Evolutionary conservation across 2,329 filamentous ascomycete genomes (phyloP).

Genomic region (Lasiodiplodia sp.): DNA sequence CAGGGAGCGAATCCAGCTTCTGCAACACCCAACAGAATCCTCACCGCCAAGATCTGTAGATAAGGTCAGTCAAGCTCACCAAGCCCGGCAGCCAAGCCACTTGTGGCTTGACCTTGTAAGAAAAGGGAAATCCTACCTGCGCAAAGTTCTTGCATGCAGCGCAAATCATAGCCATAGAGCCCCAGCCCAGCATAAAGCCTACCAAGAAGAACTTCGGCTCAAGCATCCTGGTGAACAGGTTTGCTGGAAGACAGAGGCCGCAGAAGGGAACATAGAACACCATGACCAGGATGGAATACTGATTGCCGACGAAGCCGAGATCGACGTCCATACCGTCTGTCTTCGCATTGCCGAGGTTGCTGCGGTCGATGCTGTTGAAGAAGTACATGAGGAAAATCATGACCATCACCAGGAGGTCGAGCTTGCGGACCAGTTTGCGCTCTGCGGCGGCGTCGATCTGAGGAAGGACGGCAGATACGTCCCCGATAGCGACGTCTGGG

Average conservation of each 20-base stretch:
- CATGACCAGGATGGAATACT: slow-evolving; percentile 43
- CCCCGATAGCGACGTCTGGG: not conserved
- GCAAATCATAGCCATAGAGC: slow-evolving; percentile 25
- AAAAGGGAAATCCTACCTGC: not conserved
- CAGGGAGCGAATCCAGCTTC: slow-evolving; percentile 28
- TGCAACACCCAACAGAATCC: slow-evolving; percentile 11
- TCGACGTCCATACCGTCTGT: slow-evolving; percentile 41
- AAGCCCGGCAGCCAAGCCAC: not conserved
- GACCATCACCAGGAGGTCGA: slow-evolving; percentile 24
- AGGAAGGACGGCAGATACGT: not conserved
- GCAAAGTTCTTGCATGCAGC: slow-evolving; percentile 26
- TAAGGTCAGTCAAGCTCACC: slow-evolving; percentile 19
- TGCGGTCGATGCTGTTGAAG: slow-evolving; percentile 35
- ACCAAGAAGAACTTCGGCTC: slow-evolving; percentile 28
- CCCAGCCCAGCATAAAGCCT: slow-evolving; percentile 26
- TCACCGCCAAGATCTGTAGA: slow-evolving; percentile 15
- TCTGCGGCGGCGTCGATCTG: slow-evolving; percentile 1
- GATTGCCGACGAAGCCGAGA: slow-evolving; percentile 39
- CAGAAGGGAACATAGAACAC: slow-evolving; percentile 46
- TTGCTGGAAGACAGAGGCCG: slow-evolving; percentile 24
- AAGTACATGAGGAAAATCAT: slow-evolving; percentile 30
- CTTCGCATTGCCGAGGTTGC: slow-evolving; percentile 44
- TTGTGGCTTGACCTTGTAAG: not conserved
- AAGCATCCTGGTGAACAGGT: slow-evolving; percentile 24
- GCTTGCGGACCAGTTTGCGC: slow-evolving; percentile 23